Evolutionary conservation across 148 eudicot genomes (phyloP), one percentile per base, ranked within the genome.

Genomic region (Rheum nobile): DNA sequence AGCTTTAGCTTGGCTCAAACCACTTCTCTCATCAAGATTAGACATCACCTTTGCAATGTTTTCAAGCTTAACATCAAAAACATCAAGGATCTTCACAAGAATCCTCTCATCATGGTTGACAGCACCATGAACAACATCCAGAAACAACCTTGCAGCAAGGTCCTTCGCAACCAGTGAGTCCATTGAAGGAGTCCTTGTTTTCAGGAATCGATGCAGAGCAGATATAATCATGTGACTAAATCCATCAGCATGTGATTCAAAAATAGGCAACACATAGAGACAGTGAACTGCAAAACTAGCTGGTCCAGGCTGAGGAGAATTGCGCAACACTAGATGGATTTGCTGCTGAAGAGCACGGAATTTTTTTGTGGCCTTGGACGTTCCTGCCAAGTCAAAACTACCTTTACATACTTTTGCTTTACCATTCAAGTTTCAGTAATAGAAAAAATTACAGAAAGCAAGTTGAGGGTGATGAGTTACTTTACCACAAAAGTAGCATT

Each of bases 331-430:
- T 76, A 78, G 79, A 86, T 82, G 78, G 71, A 90, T 88, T 87
- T 90, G 91, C 29, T 90, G 90, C 76, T 91, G 97, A 76, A 95
- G 90, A 79, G 86, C 83, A 71, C 90, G 91, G 44, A 95, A 95
- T 74, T 95, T 95, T n/a, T 76, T 79, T 9, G 96, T 80, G 73
- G 98, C 98, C 85, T 88, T 91, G 41, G 83, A 84, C 71, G 87
- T 87, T 72, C 98, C 98, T 94, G 79, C 47, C 43, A 84, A 79
- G 77, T 48, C 71, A 77, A 75, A 74, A 54, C 67, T 41, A 71
- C 7, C 35, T 59, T 59, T 7, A 8, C 37, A 55, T 21, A 21
- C 50, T 74, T 57, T 74, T 59, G 35, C 22, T 38, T 22, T 17
- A 3, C 11, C 13, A 9, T 10, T 26, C 10, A 28, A 74, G 22